A percentile compares a stretch with the other conserved stretches of the same genome.
phyloP scores from a whole-genome alignment of 2,329 filamentous ascomycete genomes.

The Calonectria honghensis region DNA sequence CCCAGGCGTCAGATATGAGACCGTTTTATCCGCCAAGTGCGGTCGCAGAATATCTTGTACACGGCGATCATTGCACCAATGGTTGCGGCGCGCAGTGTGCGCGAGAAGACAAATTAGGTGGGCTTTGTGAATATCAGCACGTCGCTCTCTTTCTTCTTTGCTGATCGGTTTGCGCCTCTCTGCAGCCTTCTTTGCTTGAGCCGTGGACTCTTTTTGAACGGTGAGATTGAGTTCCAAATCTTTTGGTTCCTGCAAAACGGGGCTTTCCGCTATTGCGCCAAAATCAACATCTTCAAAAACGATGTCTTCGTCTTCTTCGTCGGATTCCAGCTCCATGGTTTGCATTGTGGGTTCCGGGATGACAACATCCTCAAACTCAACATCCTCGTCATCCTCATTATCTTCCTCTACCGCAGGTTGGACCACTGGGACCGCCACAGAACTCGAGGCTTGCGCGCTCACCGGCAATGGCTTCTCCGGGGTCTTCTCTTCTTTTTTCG shows the following conservation, averaged over 20 bases:
- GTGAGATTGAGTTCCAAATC: constrained; percentile 73
- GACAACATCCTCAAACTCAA: constrained; percentile 71
- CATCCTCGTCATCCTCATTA: constrained; percentile 64
- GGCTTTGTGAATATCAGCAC: constrained; percentile 88
- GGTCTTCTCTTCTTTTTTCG: constrained; percentile 27
- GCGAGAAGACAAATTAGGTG: constrained; percentile 89
- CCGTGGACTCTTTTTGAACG: constrained; percentile 62
- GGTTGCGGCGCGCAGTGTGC: constrained; percentile 85
- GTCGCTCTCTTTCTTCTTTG: constrained; percentile 71
- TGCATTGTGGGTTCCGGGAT: constrained; percentile 70
- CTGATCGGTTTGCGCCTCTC: constrained; percentile 72
- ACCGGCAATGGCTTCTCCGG: not conserved
- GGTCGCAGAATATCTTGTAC: constrained; percentile 80
- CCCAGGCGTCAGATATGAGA: constrained; percentile 81
- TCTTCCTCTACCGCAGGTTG: constrained; percentile 52
- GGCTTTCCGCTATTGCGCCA: constrained; percentile 52
- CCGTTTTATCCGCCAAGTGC: constrained; percentile 79
- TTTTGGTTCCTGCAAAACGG: constrained; percentile 54
- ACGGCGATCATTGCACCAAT: constrained; percentile 88
- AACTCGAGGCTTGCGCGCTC: not conserved
- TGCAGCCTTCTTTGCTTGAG: constrained; percentile 54
- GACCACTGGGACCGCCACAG: not conserved
- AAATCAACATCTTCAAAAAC: constrained; percentile 71
- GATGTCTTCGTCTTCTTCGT: constrained; percentile 66
- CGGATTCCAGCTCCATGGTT: constrained; percentile 70